Evolutionary conservation across 1,284 basidiomycete genomes (phyloP), one percentile per base, ranked within the genome.

Genomic region (Melanopsichium pennsylvanicum): DNA sequence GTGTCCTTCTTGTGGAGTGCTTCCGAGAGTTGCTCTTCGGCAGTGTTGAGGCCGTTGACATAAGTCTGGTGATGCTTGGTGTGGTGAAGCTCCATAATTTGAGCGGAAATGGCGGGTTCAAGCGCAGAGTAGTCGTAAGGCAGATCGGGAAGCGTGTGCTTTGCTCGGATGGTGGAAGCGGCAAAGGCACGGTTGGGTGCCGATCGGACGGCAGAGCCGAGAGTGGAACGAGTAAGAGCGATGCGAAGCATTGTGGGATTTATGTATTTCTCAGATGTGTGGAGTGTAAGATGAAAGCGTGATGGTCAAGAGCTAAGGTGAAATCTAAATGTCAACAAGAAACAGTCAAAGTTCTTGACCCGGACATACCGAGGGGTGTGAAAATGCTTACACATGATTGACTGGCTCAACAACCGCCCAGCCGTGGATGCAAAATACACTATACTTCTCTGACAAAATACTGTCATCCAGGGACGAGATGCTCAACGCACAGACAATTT

Each of bases 31-130:
- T 67, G 52, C 37, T 80, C 75, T 49, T 79, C 77, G 42, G 78
- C 78, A 5, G 46, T 38, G 64, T 81, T 81, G 36, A 81, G 67
- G 41, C 70, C 71, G 62, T 76, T 80, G 60, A 81, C 76, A 50
- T 81, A 81, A 19, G 76, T 79, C 61, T 77, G 76, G 60, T 81
- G 79, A 62, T 81, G 79, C 72, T 80, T 80, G 35, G 40, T 54
- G 68, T 81, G 73, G 68, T 81, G 79, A 26, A 78, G 59, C 64
- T 81, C 70, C 79, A 81, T 80, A 60, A 81, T 80, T 56, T 80
- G 55, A 19, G 57, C 74, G 16, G 72, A 72, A 54, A 81, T 80
- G 32, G 73, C 61, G 18, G 79, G 79, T 58, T 80, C 79, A 15
- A 81, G 74, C 5, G 79, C 76, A 13, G 72, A 72, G 47, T 69